phyloP scores from a whole-genome alignment of 495 filamentous ascomycete species.

The Amniculicola lignicola region DNA sequence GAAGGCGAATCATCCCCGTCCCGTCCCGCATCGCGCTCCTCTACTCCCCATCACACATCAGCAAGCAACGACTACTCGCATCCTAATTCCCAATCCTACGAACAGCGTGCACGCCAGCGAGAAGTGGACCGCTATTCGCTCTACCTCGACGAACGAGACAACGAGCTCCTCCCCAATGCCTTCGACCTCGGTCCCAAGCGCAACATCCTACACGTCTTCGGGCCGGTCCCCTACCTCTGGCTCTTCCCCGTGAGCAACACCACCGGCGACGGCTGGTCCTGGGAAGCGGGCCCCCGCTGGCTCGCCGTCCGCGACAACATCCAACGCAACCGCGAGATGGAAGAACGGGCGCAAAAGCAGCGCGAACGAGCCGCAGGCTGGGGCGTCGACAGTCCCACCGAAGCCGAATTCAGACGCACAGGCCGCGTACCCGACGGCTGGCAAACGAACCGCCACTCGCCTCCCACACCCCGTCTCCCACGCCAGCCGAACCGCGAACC shows the following conservation, averaged over 20 bases:
- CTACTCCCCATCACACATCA: conserved; percentile 28
- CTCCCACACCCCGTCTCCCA: conserved; percentile 23
- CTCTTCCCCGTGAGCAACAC: conserved; percentile 76
- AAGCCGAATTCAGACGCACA: conserved; percentile 24
- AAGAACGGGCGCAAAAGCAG: conserved; percentile 35
- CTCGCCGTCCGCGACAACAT: conserved; percentile 36
- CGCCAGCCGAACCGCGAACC: conserved; percentile 28
- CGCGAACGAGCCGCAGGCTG: conserved; percentile 36
- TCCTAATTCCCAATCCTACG: conserved; percentile 59
- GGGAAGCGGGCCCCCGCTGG: conserved; percentile 69
- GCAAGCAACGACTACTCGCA: conserved; percentile 32
- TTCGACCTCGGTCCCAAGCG: conserved; percentile 81
- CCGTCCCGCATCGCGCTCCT: conserved; percentile 24
- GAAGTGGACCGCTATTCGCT: conserved; percentile 73
- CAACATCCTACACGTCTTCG: conserved; percentile 84
- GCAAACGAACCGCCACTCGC: conserved; percentile 21
- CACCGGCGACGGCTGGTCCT: conserved; percentile 89
- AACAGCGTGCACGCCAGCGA: conserved; percentile 68
- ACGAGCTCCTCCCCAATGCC: conserved; percentile 80
- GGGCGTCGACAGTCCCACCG: conserved; percentile 32
- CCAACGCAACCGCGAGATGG: conserved; percentile 28
- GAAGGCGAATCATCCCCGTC: conserved; percentile 61
- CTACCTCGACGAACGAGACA: conserved; percentile 85
- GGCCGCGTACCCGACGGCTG: conserved; percentile 24
- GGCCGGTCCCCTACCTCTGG: conserved; percentile 68